Conservation (phyloP, 2,329 filamentous ascomycete genomes). For the Saccharata proteae region DNA sequence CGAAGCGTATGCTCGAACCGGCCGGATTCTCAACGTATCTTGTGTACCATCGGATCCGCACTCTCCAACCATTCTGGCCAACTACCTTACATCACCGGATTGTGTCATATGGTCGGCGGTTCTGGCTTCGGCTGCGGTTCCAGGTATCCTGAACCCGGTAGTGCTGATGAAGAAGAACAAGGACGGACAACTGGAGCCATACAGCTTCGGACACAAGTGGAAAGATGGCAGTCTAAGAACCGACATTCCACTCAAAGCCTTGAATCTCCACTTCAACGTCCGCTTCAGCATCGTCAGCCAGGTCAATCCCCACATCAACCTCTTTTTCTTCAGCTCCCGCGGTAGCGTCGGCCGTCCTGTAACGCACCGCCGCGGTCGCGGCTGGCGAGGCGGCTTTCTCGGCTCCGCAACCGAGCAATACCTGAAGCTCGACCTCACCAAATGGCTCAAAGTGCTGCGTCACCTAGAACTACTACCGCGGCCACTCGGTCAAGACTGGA, state of each 20-base stretch:
- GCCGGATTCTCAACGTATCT: conserved; percentile 86
- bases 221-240: conserved; percentile 92
- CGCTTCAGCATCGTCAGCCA: conserved; percentile 84
- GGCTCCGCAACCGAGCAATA: conserved; percentile 89
- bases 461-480: conserved; percentile 86
- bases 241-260: conserved; percentile 84
- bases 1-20: conserved; percentile 88
- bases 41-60: conserved; percentile 95
- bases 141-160: conserved; percentile 88
- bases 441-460: conserved; percentile 91
- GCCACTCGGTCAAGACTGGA: conserved; percentile 91
- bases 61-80: conserved; percentile 81
- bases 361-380: conserved; percentile 8
- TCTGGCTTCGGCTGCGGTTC: conserved; percentile 85
- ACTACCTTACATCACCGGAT: conserved; percentile 89
- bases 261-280: conserved; percentile 96
- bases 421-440: conserved; percentile 89
- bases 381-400: conserved; percentile 39
- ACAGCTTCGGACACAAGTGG: conserved; percentile 98
- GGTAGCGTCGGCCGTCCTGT: conserved; percentile 75
- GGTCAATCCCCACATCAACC: conserved; percentile 95
- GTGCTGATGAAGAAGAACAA: conserved; percentile 81
- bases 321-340: conserved; percentile 96
- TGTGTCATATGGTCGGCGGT: conserved; percentile 98
- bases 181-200: conserved; percentile 68